These are phyloP conservation scores for Colletotrichum higginsianum DNA, from an alignment of 2,329 filamentous ascomycete species.

Conservation along the genomic window DNA sequence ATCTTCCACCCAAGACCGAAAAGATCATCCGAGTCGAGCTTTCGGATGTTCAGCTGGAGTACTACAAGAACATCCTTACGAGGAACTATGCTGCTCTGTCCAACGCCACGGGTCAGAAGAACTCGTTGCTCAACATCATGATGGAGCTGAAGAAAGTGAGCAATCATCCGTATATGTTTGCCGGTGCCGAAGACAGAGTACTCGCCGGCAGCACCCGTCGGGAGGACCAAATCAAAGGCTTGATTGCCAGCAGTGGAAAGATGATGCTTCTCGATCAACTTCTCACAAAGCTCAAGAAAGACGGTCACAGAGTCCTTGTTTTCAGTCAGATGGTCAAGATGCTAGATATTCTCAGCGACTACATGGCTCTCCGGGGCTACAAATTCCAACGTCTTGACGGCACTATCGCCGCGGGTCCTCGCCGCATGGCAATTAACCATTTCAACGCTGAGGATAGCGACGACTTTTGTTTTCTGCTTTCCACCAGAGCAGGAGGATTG, in stretches of 20 bases:
- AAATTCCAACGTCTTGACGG: constrained; percentile 96
- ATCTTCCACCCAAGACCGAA: constrained; percentile 95
- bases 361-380: constrained; percentile 92
- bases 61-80: constrained; percentile 98
- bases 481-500: constrained; percentile 95
- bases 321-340: constrained; percentile 99
- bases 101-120: constrained; percentile 92
- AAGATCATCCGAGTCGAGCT: constrained; percentile 99
- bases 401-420: constrained; percentile 89
- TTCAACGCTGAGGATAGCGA: constrained; percentile 98
- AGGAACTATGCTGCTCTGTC: constrained; percentile 96
- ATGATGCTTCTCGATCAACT: constrained; percentile 99
- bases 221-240: constrained; percentile 90
- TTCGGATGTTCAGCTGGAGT: constrained; percentile 95
- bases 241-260: constrained; percentile 98
- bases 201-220: constrained; percentile 84
- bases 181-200: constrained; percentile 91
- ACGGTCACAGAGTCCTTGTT: constrained; percentile 95
- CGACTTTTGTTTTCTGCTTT: constrained; percentile 96
- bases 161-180: constrained; percentile 99
- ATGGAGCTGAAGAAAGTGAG: constrained; percentile 99
- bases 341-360: constrained; percentile 95
- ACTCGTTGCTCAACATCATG: constrained; percentile 97
- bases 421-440: constrained; percentile 96
- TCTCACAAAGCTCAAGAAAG: constrained; percentile 92